Evolutionary conservation across 495 filamentous ascomycete genomes (phyloP).

Genomic region (Tuber brumale): DNA sequence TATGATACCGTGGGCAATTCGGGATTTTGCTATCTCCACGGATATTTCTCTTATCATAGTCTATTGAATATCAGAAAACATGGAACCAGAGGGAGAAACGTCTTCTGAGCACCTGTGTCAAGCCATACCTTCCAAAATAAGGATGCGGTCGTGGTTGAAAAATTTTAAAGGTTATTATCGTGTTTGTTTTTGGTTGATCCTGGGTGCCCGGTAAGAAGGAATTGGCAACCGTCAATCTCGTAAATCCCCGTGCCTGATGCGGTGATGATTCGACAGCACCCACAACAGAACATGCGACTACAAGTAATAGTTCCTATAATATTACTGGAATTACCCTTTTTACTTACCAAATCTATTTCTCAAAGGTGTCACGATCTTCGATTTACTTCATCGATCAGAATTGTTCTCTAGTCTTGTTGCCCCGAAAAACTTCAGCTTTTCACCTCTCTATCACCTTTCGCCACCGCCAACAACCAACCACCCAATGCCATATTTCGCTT

Average conservation of each 20-base stretch:
- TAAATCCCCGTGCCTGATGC: neutral
- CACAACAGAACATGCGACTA: neutral
- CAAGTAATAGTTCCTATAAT: neutral
- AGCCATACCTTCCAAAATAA: neutral
- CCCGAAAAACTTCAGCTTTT: neutral
- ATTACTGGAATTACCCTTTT: neutral
- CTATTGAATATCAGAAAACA: neutral
- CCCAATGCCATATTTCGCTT: neutral
- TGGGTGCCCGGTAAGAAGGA: neutral
- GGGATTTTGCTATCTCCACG: neutral
- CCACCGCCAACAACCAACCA: neutral
- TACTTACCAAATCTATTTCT: neutral
- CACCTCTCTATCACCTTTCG: neutral
- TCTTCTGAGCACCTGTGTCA: neutral
- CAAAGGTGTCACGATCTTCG: neutral
- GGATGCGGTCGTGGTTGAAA: neutral
- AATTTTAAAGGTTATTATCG: neutral
- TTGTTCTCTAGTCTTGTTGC: neutral
- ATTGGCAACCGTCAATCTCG: neutral
- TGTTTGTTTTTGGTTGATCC: constrained; percentile 1
- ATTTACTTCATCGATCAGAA: neutral
- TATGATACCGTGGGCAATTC: neutral
- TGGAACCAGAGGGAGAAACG: neutral
- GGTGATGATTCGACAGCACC: neutral
- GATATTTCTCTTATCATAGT: neutral